phyloP scores from a whole-genome alignment of 2,329 filamentous ascomycete genomes.

The Hortaea werneckii region DNA sequence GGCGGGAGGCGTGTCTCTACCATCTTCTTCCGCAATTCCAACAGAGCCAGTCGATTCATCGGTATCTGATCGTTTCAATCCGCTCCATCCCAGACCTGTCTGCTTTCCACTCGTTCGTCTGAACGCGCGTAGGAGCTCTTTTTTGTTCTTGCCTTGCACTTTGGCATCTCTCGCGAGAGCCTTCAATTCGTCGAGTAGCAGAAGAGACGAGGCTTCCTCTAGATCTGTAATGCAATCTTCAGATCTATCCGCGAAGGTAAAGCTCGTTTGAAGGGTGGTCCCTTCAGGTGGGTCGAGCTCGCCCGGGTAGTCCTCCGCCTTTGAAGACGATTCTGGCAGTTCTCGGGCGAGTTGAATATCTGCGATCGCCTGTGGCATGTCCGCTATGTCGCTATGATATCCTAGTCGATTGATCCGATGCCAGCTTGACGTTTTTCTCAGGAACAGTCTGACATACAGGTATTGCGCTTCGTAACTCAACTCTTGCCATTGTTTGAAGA shows the following conservation, averaged over 20 bases:
- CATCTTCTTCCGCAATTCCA: slow-evolving; percentile 24
- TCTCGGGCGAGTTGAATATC: slow-evolving; percentile 49
- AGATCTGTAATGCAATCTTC: slow-evolving; percentile 63
- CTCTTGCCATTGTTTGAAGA: slow-evolving; percentile 67
- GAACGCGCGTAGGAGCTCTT: slow-evolving; percentile 65
- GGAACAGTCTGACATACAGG: slow-evolving; percentile 85
- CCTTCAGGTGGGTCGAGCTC: slow-evolving; percentile 40
- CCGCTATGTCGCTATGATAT: slow-evolving; percentile 73
- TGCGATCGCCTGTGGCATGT: slow-evolving; percentile 56
- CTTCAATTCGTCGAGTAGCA: slow-evolving; percentile 85
- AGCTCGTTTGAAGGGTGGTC: slow-evolving; percentile 44
- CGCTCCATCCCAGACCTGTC: slow-evolving; percentile 58
- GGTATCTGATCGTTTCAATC: slow-evolving; percentile 54
- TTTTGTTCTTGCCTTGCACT: slow-evolving; percentile 78
- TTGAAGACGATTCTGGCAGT: slow-evolving; percentile 41
- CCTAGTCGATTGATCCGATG: slow-evolving; percentile 68
- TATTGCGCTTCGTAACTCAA: slow-evolving; percentile 83
- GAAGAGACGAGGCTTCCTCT: slow-evolving; percentile 70
- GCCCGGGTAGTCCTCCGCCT: slow-evolving; percentile 33
- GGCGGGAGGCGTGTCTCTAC: slow-evolving; percentile 30
- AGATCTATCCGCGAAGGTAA: slow-evolving; percentile 73
- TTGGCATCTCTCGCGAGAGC: slow-evolving; percentile 74
- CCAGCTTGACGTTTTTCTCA: slow-evolving; percentile 87
- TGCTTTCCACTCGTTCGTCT: slow-evolving; percentile 66
- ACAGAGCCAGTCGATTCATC: slow-evolving; percentile 44